These are phyloP conservation scores for Spergularia marina DNA, from an alignment of 148 eudicot genomes.

Conservation along the genomic window DNA sequence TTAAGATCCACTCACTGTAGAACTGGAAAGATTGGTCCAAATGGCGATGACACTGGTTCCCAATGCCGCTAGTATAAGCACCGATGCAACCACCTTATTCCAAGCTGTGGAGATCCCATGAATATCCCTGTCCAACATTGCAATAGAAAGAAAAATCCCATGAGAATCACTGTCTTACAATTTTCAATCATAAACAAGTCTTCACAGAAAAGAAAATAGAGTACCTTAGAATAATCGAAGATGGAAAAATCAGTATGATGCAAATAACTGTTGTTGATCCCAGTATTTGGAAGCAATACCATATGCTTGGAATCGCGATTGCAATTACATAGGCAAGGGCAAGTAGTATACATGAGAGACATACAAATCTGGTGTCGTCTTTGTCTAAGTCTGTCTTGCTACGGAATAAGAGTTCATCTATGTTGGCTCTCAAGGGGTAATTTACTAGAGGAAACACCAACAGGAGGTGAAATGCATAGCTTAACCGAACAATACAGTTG, in stretches of 20 bases:
- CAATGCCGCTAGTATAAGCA: constrained; percentile 49
- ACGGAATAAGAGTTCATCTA: constrained; percentile 70
- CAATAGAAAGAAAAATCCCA: background rate
- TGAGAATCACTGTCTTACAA: background rate
- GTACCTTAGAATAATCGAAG: constrained; percentile 76
- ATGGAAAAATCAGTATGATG: constrained; percentile 80
- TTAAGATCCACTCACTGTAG: constrained; percentile 12
- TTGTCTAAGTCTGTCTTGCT: constrained; percentile 39
- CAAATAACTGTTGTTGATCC: constrained; percentile 85
- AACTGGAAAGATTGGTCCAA: constrained; percentile 43
- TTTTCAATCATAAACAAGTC: background rate
- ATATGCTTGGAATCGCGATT: constrained; percentile 73
- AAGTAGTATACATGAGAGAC: constrained; percentile 54
- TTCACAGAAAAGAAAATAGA: background rate
- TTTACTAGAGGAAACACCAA: constrained; percentile 85
- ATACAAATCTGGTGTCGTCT: constrained; percentile 53
- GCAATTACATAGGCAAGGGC: constrained; percentile 56
- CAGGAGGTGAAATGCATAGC: constrained; percentile 85
- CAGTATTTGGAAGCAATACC: constrained; percentile 91
- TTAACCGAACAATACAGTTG: constrained; percentile 60
- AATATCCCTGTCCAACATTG: constrained; percentile 49
- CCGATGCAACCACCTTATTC: constrained; percentile 47
- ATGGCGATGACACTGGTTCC: constrained; percentile 58
- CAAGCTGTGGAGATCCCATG: constrained; percentile 53
- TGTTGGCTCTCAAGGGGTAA: constrained; percentile 64